Conservation (phyloP, 768 basidiomycete species). For the Melanogaster broomeanus region DNA sequence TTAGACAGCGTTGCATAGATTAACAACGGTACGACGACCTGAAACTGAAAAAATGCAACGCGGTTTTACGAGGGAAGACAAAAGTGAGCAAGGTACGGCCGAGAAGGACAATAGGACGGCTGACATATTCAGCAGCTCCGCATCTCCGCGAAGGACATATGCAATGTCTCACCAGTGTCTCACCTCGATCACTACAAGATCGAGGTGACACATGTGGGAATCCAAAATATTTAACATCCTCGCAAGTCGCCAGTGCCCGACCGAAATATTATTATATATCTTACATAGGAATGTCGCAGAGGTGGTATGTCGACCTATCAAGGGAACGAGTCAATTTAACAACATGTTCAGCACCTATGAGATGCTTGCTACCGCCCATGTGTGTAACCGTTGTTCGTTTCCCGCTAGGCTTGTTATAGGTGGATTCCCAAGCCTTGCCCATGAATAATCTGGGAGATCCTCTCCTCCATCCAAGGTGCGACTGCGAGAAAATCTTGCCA, state of each 20-base stretch:
- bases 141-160: slow-evolving; percentile 17
- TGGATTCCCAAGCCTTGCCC: slow-evolving; percentile 71
- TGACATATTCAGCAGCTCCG: slow-evolving; percentile 3
- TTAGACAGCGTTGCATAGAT: not conserved
- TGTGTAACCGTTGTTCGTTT: too few relatives aligned
- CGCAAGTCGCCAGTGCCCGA: too few relatives aligned
- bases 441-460: slow-evolving; percentile 61
- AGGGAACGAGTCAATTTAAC: too few relatives aligned
- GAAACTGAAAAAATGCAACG: slow-evolving; percentile 9
- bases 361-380: too few relatives aligned
- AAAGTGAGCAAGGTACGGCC: slow-evolving; percentile 16
- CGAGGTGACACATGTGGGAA: slow-evolving; percentile 5
- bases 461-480: slow-evolving; percentile 78
- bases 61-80: slow-evolving; percentile 17
- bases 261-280: too few relatives aligned
- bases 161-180: slow-evolving; percentile 37
- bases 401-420: too few relatives aligned
- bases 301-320: too few relatives aligned
- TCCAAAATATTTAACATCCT: slow-evolving; percentile 5
- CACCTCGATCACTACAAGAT: slow-evolving; percentile 32
- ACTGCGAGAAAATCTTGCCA: slow-evolving; percentile 70
- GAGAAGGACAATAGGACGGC: slow-evolving; percentile 25
- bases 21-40: slow-evolving; percentile 1
- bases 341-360: too few relatives aligned
- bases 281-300: too few relatives aligned